Conservation (phyloP, 148 eudicot genomes). For the Simmondsia chinensis region DNA sequence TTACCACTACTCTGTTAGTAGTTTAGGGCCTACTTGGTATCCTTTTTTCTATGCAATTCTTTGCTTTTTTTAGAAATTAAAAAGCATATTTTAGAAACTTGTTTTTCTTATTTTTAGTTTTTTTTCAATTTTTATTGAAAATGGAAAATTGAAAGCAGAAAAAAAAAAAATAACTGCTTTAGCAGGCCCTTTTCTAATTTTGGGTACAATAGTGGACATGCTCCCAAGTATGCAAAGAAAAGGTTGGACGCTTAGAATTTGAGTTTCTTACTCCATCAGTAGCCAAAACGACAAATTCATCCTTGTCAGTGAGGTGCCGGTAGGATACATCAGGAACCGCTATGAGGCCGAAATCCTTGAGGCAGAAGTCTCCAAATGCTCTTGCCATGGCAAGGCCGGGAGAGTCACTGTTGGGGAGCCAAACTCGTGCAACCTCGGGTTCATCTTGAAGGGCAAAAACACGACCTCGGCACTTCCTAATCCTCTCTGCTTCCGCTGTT, state of each 20-base stretch:
- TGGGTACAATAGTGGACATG: too few species aligned
- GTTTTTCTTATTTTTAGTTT: too few species aligned
- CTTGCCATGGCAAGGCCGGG: constrained; percentile 98
- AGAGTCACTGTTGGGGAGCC: constrained; percentile 75
- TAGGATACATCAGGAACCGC: constrained; percentile 71
- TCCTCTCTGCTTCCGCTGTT: constrained; percentile 82
- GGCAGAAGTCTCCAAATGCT: constrained; percentile 97
- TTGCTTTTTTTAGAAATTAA: too few species aligned
- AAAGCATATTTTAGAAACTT: too few species aligned
- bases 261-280: constrained; percentile 70
- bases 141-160: too few species aligned
- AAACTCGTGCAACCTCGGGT: constrained; percentile 85
- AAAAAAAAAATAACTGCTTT: too few species aligned
- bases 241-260: background rate
- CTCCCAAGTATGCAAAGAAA: too few species aligned
- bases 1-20: too few species aligned
- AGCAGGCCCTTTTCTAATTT: too few species aligned
- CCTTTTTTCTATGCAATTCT: too few species aligned
- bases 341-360: constrained; percentile 80
- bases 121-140: too few species aligned
- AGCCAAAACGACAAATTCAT: constrained; percentile 79
- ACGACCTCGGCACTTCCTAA: constrained; percentile 75
- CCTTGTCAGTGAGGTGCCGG: constrained; percentile 58
- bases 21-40: too few species aligned
- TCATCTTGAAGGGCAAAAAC: constrained; percentile 85